Percentiles rank a stretch among this genome's conserved stretches.
These are phyloP conservation scores for Helenozyma baotianmanensis DNA, from an alignment of 805 yeast species.

Conservation along the genomic window DNA sequence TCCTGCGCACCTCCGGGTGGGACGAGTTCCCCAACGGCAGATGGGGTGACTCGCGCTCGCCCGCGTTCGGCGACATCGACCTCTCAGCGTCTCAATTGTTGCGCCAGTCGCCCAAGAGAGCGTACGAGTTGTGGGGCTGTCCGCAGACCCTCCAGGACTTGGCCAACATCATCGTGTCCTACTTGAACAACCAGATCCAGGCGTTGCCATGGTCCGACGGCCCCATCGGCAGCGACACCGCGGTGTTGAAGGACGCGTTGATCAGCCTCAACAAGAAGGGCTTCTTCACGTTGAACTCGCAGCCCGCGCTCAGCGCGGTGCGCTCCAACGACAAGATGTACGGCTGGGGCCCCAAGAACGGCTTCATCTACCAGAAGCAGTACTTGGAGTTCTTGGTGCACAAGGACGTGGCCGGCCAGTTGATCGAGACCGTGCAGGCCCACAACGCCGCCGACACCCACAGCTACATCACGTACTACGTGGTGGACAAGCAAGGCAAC, in stretches of 20 bases:
- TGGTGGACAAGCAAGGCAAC: slow-evolving; percentile 56
- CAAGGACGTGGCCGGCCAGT: slow-evolving; percentile 36
- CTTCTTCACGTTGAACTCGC: slow-evolving; percentile 83
- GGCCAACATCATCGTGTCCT: slow-evolving; percentile 58
- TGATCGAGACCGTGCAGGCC: slow-evolving; percentile 38
- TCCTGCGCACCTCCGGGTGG: slow-evolving; percentile 87
- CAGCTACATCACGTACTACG: slow-evolving; percentile 66
- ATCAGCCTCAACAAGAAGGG: slow-evolving; percentile 62
- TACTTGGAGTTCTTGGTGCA: slow-evolving; percentile 84
- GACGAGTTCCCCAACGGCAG: slow-evolving; percentile 98
- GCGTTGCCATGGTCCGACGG: slow-evolving; percentile 95
- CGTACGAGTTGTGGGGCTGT: slow-evolving; percentile 82
- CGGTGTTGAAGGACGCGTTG: slow-evolving; percentile 54
- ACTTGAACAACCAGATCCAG: slow-evolving; percentile 63
- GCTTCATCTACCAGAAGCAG: slow-evolving; percentile 92
- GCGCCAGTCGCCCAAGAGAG: slow-evolving; percentile 77
- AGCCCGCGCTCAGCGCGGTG: slow-evolving; percentile 84
- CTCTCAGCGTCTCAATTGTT: slow-evolving; percentile 73
- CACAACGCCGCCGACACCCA: slow-evolving; percentile 37
- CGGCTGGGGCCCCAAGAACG: slow-evolving; percentile 96
- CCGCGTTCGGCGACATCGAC: slow-evolving; percentile 91
- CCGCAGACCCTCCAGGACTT: slow-evolving; percentile 63
- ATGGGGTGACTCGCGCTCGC: slow-evolving; percentile 98
- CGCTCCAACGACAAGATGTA: slow-evolving; percentile 63
- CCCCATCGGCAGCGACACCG: slow-evolving; percentile 75